Base-by-base conservation (phyloP, 352 stramenopile genomes). In the Elongisporangium prolatum region DNA sequence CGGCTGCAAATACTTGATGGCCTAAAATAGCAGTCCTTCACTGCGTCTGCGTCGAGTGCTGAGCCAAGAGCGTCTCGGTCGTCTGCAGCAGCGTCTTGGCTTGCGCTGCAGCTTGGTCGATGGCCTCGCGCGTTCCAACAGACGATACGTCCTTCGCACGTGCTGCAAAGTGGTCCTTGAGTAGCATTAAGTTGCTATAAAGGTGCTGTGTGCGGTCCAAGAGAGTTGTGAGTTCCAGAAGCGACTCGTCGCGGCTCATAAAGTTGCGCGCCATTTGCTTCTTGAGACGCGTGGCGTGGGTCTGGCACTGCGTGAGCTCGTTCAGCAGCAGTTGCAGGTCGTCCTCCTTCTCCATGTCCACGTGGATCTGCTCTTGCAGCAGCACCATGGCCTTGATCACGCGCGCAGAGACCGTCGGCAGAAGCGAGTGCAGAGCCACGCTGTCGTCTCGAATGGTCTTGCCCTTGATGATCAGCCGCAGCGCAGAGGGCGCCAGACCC, bases 371-470 rank as follows among this genome's bases (percentile, higher is more conserved):
- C 1, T 65, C 76, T 24, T 84, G 65, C 2, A 92, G 66, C 24
- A 92, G 56, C 58, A 80, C 76, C 83, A 92, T 90, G 48, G 70
- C 83, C 69, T 89, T 92, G 63, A 92, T 22, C 28, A 60, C 24
- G 10, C 73, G 73, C 28, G 68, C 62, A 20, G 14, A 38, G 5
- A 13, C 61, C 10, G 55, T 66, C 51, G 16, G 10, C 0, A 16
- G 24, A 17, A 40, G 40, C 50, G 47, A 53, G n/a, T 20, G 16
- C 20, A 16, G 53, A n/a, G 28, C n/a, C 60, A 48, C 22, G 89
- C 28, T 1, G 50, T 28, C 1, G 59, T 62, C 13, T 74, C 66
- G 37, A 2, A 80, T 80, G 1, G 77, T 85, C 61, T 86, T 85
- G 48, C 79, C 82, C 38, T 89, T 88, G 47, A 92, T 54, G 38